A percentile compares a stretch with the other conserved stretches of the same genome.
These are phyloP conservation scores for Mortierella sp. DNA, from an alignment of 371 early-diverging fungal genomes.

Conservation along the genomic window DNA sequence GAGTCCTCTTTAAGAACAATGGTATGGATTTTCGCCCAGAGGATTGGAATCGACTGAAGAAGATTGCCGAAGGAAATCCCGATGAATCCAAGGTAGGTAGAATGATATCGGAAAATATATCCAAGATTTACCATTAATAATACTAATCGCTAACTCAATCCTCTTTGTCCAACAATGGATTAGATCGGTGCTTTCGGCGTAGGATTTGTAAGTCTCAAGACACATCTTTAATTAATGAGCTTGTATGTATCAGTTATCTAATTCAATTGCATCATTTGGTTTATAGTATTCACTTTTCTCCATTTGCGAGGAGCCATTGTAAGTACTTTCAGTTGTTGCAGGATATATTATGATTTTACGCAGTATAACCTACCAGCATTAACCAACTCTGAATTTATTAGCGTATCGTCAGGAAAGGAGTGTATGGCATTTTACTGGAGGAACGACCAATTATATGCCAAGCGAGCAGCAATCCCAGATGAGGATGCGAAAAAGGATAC, in stretches of 20 bases:
- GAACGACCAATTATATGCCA: constrained; percentile 90
- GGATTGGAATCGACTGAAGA: constrained; percentile 87
- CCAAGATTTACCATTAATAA: not conserved
- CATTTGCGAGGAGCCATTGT: constrained; percentile 91
- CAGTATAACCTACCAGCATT: not conserved
- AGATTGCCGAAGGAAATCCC: constrained; percentile 95
- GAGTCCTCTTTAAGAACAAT: constrained; percentile 86
- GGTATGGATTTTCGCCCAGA: constrained; percentile 86
- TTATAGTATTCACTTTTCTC: constrained; percentile 81
- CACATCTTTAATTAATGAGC: not conserved
- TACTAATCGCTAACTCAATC: not conserved
- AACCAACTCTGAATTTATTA: constrained; percentile 15
- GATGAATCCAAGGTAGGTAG: constrained; percentile 73
- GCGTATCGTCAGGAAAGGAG: constrained; percentile 76
- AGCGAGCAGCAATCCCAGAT: constrained; percentile 71
- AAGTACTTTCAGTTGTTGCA: constrained; percentile 39
- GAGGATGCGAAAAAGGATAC: constrained; percentile 49
- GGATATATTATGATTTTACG: not conserved
- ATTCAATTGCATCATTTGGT: not conserved
- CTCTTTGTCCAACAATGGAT: constrained; percentile 17
- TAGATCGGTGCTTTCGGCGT: constrained; percentile 93
- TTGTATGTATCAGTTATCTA: no score
- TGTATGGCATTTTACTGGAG: constrained; percentile 94
- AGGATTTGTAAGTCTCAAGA: constrained; percentile 67
- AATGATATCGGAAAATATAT: not conserved